Base-by-base conservation (phyloP, 129 eudicot genomes). In the Escallonia rubra region DNA sequence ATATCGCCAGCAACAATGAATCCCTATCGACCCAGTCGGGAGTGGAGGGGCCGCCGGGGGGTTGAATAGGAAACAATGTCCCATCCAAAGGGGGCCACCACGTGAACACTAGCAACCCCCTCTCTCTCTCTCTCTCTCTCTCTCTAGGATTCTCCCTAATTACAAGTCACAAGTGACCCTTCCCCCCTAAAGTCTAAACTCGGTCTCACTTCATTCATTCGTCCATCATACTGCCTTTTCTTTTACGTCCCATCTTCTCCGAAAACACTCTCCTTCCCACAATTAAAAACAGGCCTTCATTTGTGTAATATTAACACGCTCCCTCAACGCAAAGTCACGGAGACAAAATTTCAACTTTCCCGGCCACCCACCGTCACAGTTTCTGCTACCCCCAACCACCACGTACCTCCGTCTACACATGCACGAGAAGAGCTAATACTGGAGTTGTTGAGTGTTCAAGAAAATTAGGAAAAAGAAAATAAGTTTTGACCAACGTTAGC, bases 41-140 rank as follows among this genome's bases (percentile, higher is more conserved):
- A 23, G 40, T 47, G 66, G 59, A 59, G 74, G 74, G 67, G 74
- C 66, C 74, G 59, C 15, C 60, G 49, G 57, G 49, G 7, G 58
- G 57, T 49, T 70, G 60, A 70, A 70, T 40, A 59, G 66, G 59
- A 59, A 70, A 70, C 43, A 14, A 59, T 66, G 58, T 67, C 12
- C 16, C 14, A 13, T 47, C 50, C 8, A 1, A 8, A 8, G 50
- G 66, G 74, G 74, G 59, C 74, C 74, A 70, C 74, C 74, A 70
- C 74, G 74, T 70, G 74, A 70, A 70, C 50, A 42, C 51, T 43
- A 3, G 41, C 57, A 39, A 14, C 38, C 45, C 66, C 8, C 61
- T 41, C 61, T 40, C 61, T 67, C 71, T 67, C 34, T 23, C 34
- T 23, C 34, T 23, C 34, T 23, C 34, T 23, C 34, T 23, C 34